Evolutionary conservation across 148 eudicot genomes (phyloP), one percentile per base, ranked within the genome.

Genomic region (Fallopia convolvulus): DNA sequence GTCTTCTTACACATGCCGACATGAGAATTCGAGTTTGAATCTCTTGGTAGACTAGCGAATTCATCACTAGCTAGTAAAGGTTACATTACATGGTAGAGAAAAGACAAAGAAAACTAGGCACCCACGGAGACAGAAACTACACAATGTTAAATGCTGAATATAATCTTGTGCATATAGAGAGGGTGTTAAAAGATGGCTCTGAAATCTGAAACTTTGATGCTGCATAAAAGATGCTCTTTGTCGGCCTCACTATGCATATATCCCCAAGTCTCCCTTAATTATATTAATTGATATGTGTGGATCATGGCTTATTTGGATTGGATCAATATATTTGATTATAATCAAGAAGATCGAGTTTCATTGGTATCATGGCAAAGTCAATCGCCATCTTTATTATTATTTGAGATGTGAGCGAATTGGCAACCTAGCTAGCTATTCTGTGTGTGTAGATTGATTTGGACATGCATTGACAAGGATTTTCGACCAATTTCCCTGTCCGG

Each of bases 161-260:
- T 6, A 50, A 50, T 50, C 56, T 48, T 48, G 58, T 52, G n/a
- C n/a, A 50, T 50, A 50, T 50, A 12, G 15, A 12, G 55, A 6
- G 56, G 56, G 7, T 5, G 18, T 20, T 52, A 17, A 52, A 58
- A 20, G 39, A 68, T 36, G 72, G 72, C 20, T 36, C 72, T 68
- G 72, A 68, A 65, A 30, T 33, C 41, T 65, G 41, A 12, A 68
- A 39, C 42, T 68, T 17, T 12, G 72, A 58, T 26, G 66, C 66
- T 58, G 32, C 30, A 23, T 58, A 58, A 20, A 65, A 65, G 71
- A 68, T 68, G 72, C 72, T 36, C 46, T 68, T 68, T 68, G 72
- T 68, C 72, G 72, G 72, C 46, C 72, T 68, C 65, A 14, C 55
- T 50, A 63, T 63, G 70, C 39, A 63, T 26, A 26, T 26, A 26